These are phyloP conservation scores for Coniferiporia weirii DNA, from an alignment of 1,284 basidiomycete species.

Conservation along the genomic window DNA sequence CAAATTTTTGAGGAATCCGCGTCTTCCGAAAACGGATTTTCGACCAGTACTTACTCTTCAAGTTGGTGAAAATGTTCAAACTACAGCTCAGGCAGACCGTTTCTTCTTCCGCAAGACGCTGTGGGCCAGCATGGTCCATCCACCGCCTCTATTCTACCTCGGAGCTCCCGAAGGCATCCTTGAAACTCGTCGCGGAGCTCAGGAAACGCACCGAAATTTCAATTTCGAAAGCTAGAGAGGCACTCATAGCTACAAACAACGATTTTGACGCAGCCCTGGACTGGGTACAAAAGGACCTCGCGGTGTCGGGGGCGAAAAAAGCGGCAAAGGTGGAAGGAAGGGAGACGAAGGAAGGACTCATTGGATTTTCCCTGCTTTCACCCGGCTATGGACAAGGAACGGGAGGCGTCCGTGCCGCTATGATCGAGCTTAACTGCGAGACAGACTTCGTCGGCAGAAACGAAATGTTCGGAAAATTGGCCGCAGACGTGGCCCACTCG, in stretches of 20 bases:
- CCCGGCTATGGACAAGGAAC: slow-evolving; percentile 38
- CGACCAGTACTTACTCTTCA: slow-evolving; percentile 18
- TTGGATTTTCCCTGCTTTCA: slow-evolving; percentile 71
- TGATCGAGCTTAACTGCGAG: slow-evolving; percentile 95
- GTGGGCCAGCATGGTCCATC: background rate
- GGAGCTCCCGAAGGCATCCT: slow-evolving; percentile 40
- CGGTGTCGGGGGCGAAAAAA: slow-evolving; percentile 68
- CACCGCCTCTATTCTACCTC: slow-evolving; percentile 36
- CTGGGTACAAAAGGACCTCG: slow-evolving; percentile 79
- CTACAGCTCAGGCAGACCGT: slow-evolving; percentile 11
- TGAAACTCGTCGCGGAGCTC: slow-evolving; percentile 82
- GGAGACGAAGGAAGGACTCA: slow-evolving; percentile 71
- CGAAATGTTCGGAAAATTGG: slow-evolving; percentile 75
- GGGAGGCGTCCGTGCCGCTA: slow-evolving; percentile 67
- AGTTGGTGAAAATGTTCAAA: background rate
- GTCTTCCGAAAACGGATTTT: slow-evolving; percentile 3
- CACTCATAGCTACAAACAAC: slow-evolving; percentile 71
- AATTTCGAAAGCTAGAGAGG: slow-evolving; percentile 85
- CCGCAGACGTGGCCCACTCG: slow-evolving; percentile 81
- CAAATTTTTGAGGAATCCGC: slow-evolving; percentile 6
- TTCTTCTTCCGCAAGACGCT: background rate
- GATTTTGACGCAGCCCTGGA: slow-evolving; percentile 69
- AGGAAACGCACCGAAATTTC: slow-evolving; percentile 79
- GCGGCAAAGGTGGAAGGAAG: slow-evolving; percentile 80
- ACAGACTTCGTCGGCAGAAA: slow-evolving; percentile 95